phyloP scores from a whole-genome alignment of 2,329 filamentous ascomycete species.

The Verticillium albo-atrum region DNA sequence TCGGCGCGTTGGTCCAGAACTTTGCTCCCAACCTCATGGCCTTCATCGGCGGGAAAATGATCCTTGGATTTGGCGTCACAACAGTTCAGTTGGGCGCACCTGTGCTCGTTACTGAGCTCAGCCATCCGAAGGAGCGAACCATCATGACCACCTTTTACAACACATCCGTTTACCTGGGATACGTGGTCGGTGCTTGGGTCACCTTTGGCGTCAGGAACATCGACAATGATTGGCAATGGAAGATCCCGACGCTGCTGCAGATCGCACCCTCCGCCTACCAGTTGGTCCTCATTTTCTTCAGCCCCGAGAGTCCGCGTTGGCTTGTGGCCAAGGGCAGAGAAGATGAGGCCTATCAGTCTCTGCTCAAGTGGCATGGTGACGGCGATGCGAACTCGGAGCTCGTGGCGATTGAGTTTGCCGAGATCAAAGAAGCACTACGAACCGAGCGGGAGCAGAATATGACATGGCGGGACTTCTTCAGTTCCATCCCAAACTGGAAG shows the following conservation, averaged over 20 bases:
- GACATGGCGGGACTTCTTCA: constrained; percentile 36
- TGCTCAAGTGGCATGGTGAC: constrained; percentile 49
- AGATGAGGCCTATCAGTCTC: constrained; percentile 43
- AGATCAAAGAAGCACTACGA: constrained; percentile 43
- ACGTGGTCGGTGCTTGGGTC: constrained; percentile 31
- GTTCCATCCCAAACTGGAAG: constrained; percentile 31
- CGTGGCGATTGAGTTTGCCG: constrained; percentile 41
- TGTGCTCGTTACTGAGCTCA: constrained; percentile 37
- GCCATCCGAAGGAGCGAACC: constrained; percentile 33
- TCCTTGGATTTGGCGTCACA: constrained; percentile 29
- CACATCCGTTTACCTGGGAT: constrained; percentile 34
- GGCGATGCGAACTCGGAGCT: constrained; percentile 36
- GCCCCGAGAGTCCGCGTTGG: constrained; percentile 58
- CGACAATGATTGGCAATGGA: constrained; percentile 40
- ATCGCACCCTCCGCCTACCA: constrained; percentile 36
- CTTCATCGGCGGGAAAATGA: constrained; percentile 33
- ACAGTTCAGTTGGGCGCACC: constrained; percentile 37
- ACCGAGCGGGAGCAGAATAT: constrained; percentile 38
- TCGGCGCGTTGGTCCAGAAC: constrained; percentile 28
- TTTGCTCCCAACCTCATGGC: constrained; percentile 28
- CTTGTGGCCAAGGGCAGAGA: constrained; percentile 44
- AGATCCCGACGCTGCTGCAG: constrained; percentile 49
- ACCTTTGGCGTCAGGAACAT: constrained; percentile 25
- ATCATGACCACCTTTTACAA: constrained; percentile 33
- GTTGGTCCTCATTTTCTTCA: constrained; percentile 39